Conservation (phyloP, 202 grass and related monocot genomes). For the Schoenoplectus triqueter region DNA sequence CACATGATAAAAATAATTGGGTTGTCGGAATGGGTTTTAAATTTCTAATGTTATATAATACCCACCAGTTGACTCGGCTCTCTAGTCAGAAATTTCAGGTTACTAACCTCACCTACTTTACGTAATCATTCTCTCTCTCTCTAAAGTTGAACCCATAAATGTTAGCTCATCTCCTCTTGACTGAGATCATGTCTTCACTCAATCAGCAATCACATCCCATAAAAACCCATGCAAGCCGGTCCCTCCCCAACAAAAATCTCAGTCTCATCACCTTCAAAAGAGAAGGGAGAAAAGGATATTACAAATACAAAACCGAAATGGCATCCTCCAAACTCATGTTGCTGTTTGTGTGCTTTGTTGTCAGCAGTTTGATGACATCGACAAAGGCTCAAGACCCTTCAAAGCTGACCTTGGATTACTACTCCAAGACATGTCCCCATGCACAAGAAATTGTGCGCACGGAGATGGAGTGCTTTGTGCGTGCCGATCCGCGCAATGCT, state of each 20-base stretch:
- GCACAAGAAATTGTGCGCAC: constrained; percentile 63
- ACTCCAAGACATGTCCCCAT: constrained; percentile 75
- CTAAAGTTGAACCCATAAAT: constrained; percentile 24
- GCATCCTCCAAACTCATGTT: constrained; percentile 31
- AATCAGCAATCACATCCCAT: constrained; percentile 25
- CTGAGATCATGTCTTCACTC: constrained; percentile 34
- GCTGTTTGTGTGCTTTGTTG: constrained; percentile 42
- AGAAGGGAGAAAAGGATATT: neutral
- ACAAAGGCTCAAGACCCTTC: constrained; percentile 58
- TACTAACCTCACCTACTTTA: constrained; percentile 73
- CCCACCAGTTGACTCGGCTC: neutral
- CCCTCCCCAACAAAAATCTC: constrained; percentile 46
- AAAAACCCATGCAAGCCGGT: constrained; percentile 51
- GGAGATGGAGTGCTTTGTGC: constrained; percentile 79
- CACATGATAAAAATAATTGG: neutral
- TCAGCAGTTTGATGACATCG: constrained; percentile 32
- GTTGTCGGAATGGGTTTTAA: neutral
- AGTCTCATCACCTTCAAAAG: constrained; percentile 14
- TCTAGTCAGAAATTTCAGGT: constrained; percentile 40
- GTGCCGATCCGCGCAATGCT: constrained; percentile 61
- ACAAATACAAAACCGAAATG: constrained; percentile 38
- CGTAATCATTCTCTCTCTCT: constrained; percentile 15
- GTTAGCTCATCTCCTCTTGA: constrained; percentile 88
- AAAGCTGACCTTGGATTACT: constrained; percentile 72
- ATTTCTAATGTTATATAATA: neutral